Evolutionary conservation across 2,329 filamentous ascomycete species (phyloP).

Genomic region (Venturia nashicola): DNA sequence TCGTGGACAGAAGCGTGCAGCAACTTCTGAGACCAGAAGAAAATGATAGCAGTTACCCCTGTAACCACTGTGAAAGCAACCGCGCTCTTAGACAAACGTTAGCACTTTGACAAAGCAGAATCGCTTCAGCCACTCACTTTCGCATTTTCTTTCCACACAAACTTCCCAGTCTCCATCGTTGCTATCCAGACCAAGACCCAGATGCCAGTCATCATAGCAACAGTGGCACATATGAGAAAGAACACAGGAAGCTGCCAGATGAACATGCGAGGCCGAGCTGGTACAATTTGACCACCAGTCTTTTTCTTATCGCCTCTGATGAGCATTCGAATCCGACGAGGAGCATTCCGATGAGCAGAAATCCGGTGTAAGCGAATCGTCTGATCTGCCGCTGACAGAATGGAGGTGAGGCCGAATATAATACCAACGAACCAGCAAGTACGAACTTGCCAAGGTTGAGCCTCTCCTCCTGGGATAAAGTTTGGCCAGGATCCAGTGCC

Average conservation of each 20-base stretch:
- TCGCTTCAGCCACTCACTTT: constrained; percentile 15
- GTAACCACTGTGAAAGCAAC: neutral
- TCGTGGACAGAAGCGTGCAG: neutral
- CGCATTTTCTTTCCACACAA: constrained; percentile 21
- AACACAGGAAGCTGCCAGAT: constrained; percentile 27
- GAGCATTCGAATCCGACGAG: constrained; percentile 22
- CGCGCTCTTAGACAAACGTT: neutral
- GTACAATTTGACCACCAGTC: constrained; percentile 14
- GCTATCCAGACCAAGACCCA: constrained; percentile 27
- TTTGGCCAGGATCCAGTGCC: constrained; percentile 32
- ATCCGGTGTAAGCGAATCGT: constrained; percentile 31
- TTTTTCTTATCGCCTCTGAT: constrained; percentile 19
- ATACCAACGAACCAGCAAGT: constrained; percentile 32
- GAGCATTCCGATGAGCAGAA: constrained; percentile 27
- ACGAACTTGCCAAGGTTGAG: constrained; percentile 28
- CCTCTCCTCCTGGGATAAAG: constrained; percentile 24
- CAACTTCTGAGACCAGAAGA: neutral
- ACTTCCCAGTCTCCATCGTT: constrained; percentile 15
- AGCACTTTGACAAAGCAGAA: neutral
- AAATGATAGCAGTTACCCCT: neutral
- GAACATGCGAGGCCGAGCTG: constrained; percentile 20
- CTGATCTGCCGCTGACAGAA: constrained; percentile 33
- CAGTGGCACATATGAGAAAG: constrained; percentile 22
- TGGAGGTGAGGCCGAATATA: constrained; percentile 38
- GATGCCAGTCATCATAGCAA: constrained; percentile 27